A percentile compares a stretch with the other conserved stretches of the same genome.
These are phyloP conservation scores for Peronospora belbahrii DNA, from an alignment of 352 stramenopile genomes.

Conservation along the genomic window DNA sequence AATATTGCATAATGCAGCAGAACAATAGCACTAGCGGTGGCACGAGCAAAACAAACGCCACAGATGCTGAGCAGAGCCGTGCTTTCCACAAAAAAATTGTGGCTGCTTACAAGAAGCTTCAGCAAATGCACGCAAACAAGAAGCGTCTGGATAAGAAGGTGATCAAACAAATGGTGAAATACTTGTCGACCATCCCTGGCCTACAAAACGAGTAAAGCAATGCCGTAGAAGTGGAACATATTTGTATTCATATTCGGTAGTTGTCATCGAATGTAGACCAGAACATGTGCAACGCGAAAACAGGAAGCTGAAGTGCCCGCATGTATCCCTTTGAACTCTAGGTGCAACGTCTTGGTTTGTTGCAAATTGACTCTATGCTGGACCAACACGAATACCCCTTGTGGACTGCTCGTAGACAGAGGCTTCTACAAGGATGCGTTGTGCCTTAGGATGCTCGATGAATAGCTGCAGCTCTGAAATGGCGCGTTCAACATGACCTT, in stretches of 20 bases:
- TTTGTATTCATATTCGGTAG: conserved; percentile 7
- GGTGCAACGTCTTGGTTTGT: conserved; percentile 1
- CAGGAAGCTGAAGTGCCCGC: conserved; percentile 2
- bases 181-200: conserved; percentile 59
- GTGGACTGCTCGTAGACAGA: conserved; percentile 52
- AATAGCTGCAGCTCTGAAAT: conserved; percentile 71
- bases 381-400: conserved; percentile 64
- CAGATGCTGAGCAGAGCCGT: conserved; percentile 28
- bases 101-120: conserved; percentile 63
- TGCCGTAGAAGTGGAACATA: neutral
- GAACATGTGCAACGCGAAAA: conserved; percentile 6
- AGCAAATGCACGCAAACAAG: conserved; percentile 60
- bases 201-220: conserved; percentile 31
- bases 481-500: conserved; percentile 61
- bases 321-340: conserved; percentile 6
- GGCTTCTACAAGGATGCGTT: conserved; percentile 59
- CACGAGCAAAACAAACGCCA: conserved; percentile 28
- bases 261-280: conserved; percentile 17
- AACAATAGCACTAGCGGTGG: conserved; percentile 29
- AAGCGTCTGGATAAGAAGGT: conserved; percentile 78
- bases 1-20: conserved; percentile 40
- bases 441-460: conserved; percentile 61
- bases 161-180: conserved; percentile 79
- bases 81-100: conserved; percentile 42
- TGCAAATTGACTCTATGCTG: conserved; percentile 20